Conservation (phyloP, 2,329 filamentous ascomycete genomes). For the Verticillium longisporum region DNA sequence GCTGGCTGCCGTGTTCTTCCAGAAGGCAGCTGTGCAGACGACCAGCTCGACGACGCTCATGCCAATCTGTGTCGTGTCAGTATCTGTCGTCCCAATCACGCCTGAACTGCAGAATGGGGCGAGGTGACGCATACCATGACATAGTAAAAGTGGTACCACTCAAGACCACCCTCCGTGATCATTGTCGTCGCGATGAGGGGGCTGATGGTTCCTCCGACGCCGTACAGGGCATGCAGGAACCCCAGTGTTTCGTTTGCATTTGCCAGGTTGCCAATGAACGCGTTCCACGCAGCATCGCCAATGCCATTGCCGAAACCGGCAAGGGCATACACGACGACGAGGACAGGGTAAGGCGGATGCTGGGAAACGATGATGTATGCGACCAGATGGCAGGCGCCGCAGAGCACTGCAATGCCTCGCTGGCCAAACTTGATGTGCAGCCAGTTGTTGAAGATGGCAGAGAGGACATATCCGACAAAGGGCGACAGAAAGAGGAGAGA, state of each 20-base stretch:
- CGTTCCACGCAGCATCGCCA: constrained; percentile 49
- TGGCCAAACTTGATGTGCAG: constrained; percentile 30
- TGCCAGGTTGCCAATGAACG: constrained; percentile 57
- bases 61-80: constrained; percentile 33
- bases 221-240: constrained; percentile 63
- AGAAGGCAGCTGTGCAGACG: constrained; percentile 46
- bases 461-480: constrained; percentile 55
- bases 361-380: constrained; percentile 56
- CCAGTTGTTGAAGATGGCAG: constrained; percentile 54
- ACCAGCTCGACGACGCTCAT: constrained; percentile 48
- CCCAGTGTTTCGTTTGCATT: constrained; percentile 65
- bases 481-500: constrained; percentile 61
- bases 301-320: constrained; percentile 67
- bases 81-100: too few relatives aligned
- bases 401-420: constrained; percentile 55
- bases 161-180: constrained; percentile 52
- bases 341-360: constrained; percentile 61
- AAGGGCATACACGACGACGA: constrained; percentile 59
- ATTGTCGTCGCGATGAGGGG: constrained; percentile 65
- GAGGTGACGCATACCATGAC: constrained; percentile 49
- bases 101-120: neutral
- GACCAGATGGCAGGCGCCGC: constrained; percentile 52
- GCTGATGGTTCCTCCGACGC: constrained; percentile 59
- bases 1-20: constrained; percentile 44
- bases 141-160: constrained; percentile 71